A percentile compares a stretch with the other conserved stretches of the same genome.
Conservation (phyloP, 257 asterid genomes). For the Jaltomata sinuosa region DNA sequence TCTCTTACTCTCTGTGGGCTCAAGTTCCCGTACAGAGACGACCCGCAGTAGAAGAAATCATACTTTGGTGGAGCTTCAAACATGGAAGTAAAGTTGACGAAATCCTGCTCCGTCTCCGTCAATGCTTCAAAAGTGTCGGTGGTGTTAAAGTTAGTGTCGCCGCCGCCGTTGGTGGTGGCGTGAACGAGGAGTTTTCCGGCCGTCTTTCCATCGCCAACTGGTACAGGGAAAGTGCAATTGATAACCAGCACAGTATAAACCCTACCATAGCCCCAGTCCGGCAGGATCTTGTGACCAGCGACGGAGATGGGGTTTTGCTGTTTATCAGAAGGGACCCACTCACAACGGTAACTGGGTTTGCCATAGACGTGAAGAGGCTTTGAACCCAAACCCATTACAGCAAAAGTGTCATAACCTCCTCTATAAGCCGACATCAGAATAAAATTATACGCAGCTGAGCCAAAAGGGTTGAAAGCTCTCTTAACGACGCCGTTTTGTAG, state of each 20-base stretch:
- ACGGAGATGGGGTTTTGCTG: background rate
- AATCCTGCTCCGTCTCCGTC: slow-evolving; percentile 25
- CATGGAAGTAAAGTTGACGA: slow-evolving; percentile 12
- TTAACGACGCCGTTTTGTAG: slow-evolving; percentile 22
- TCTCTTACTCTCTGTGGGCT: slow-evolving; percentile 69
- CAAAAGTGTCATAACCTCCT: slow-evolving; percentile 39
- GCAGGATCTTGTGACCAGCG: slow-evolving; percentile 29
- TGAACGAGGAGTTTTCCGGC: slow-evolving; percentile 48
- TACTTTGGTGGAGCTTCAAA: slow-evolving; percentile 26
- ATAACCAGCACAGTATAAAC: slow-evolving; percentile 72
- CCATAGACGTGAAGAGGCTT: slow-evolving; percentile 41
- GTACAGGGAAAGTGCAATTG: slow-evolving; percentile 50
- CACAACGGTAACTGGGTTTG: slow-evolving; percentile 32
- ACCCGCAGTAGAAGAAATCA: slow-evolving; percentile 67
- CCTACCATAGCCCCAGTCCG: slow-evolving; percentile 81
- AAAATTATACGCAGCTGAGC: slow-evolving; percentile 39
- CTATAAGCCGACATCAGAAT: slow-evolving; percentile 46
- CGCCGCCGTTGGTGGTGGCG: slow-evolving; percentile 43
- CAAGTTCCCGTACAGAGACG: slow-evolving; percentile 60
- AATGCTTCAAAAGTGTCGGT: slow-evolving; percentile 45
- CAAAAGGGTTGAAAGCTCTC: slow-evolving; percentile 34
- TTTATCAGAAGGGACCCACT: slow-evolving; percentile 18
- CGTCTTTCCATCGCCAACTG: slow-evolving; percentile 8
- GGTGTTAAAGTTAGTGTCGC: slow-evolving; percentile 18
- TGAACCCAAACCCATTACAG: slow-evolving; percentile 35